These are phyloP conservation scores for Apocynum venetum DNA, from an alignment of 257 asterid genomes.

Conservation along the genomic window DNA sequence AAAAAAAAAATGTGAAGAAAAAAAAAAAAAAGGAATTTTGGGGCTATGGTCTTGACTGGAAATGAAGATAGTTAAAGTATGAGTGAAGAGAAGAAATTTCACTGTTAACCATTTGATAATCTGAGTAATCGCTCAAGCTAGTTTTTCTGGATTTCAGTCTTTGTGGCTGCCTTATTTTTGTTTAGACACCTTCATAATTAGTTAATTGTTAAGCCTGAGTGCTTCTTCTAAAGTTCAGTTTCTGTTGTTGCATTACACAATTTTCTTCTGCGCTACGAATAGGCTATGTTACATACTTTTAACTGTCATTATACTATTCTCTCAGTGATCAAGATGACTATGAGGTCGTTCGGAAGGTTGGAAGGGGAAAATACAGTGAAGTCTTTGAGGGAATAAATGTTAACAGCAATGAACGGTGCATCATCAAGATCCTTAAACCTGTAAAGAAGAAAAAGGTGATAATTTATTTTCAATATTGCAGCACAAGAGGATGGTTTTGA, in stretches of 20 bases:
- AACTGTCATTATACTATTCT: conserved; percentile 17
- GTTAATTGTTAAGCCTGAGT: neutral
- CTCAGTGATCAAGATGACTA: conserved; percentile 87
- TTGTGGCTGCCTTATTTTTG: neutral
- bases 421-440: conserved; percentile 90
- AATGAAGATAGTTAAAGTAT: neutral
- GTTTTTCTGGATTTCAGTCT: neutral
- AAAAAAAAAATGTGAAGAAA: neutral
- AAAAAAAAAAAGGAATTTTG: neutral
- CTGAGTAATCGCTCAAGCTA: neutral
- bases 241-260: neutral
- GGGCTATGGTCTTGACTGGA: neutral
- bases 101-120: neutral
- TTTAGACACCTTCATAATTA: neutral
- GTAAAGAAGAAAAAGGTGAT: conserved; percentile 92
- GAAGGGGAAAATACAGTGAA: conserved; percentile 96
- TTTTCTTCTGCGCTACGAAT: neutral
- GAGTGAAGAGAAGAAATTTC: neutral
- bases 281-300: neutral
- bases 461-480: conserved; percentile 3
- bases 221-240: neutral
- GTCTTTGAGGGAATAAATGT: conserved; percentile 93
- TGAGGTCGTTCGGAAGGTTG: conserved; percentile 92
- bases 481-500: neutral
- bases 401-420: conserved; percentile 72